These are phyloP conservation scores for Botryotinia globosa DNA, from an alignment of 2,329 filamentous ascomycete species.

Conservation along the genomic window DNA sequence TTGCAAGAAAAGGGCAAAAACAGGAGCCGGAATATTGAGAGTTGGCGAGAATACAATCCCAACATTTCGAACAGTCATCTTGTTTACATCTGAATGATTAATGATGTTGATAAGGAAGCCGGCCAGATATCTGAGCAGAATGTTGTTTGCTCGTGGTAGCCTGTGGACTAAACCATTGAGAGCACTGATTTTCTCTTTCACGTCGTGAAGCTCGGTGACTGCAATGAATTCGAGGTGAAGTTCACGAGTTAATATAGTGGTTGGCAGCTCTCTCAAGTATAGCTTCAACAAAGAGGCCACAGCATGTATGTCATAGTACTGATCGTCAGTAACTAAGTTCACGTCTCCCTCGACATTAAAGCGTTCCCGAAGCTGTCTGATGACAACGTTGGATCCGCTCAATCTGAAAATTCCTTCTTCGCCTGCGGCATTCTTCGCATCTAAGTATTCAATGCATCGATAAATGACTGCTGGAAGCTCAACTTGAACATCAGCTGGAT, in stretches of 20 bases:
- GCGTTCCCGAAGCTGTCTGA: constrained; percentile 84
- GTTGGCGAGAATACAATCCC: constrained; percentile 98
- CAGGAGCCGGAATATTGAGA: constrained; percentile 89
- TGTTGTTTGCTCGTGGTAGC: constrained; percentile 76
- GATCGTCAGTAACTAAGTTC: constrained; percentile 75
- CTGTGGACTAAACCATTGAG: constrained; percentile 76
- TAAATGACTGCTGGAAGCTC: constrained; percentile 90
- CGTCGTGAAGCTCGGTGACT: constrained; percentile 74
- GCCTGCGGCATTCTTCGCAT: constrained; percentile 71
- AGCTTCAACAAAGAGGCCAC: constrained; percentile 91
- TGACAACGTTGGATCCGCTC: constrained; percentile 93
- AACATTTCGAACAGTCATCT: constrained; percentile 97
- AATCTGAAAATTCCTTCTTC: constrained; percentile 97
- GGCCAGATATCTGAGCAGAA: constrained; percentile 79
- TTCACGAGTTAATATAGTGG: constrained; percentile 86
- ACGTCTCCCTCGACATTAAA: constrained; percentile 94
- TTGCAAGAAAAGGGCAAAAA: constrained; percentile 90
- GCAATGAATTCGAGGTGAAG: constrained; percentile 85
- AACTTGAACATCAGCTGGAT: constrained; percentile 68
- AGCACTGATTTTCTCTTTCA: constrained; percentile 70
- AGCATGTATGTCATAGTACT: constrained; percentile 93
- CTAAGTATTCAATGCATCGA: constrained; percentile 90
- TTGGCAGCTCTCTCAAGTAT: constrained; percentile 88
- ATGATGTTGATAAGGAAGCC: constrained; percentile 90
- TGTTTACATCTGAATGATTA: constrained; percentile 85